Conservation (phyloP, 306 rosid species). For the Chamaecrista fasciculata region DNA sequence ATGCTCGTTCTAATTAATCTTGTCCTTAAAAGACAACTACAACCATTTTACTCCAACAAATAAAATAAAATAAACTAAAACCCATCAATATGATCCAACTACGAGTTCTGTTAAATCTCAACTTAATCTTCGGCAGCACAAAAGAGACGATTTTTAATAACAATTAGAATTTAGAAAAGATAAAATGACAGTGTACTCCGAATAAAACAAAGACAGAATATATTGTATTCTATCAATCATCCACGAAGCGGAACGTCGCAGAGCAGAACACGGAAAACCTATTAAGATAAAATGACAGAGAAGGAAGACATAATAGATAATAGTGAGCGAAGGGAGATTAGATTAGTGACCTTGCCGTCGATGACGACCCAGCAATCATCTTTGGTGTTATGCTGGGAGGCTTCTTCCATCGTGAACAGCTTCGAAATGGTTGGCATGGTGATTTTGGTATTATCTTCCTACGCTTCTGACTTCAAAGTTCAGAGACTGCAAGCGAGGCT, state of each 20-base stretch:
- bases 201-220: background rate
- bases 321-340: background rate
- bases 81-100: background rate
- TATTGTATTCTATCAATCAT: background rate
- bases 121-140: background rate
- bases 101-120: background rate
- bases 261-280: background rate
- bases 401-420: conserved; percentile 59
- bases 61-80: too few species aligned
- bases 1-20: too few species aligned
- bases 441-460: background rate
- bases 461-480: background rate
- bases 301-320: background rate
- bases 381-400: conserved; percentile 58
- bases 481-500: background rate
- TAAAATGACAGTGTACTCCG: too few species aligned
- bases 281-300: conserved; percentile 10
- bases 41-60: background rate
- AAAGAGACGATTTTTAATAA: too few species aligned
- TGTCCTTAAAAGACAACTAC: background rate
- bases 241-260: background rate
- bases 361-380: conserved; percentile 87
- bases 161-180: too few species aligned
- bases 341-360: conserved; percentile 76
- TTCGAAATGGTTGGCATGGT: conserved; percentile 63